A percentile compares a stretch with the other conserved stretches of the same genome.
phyloP scores from a whole-genome alignment of 768 basidiomycete species.

The Udeniomyces megalosporus region DNA sequence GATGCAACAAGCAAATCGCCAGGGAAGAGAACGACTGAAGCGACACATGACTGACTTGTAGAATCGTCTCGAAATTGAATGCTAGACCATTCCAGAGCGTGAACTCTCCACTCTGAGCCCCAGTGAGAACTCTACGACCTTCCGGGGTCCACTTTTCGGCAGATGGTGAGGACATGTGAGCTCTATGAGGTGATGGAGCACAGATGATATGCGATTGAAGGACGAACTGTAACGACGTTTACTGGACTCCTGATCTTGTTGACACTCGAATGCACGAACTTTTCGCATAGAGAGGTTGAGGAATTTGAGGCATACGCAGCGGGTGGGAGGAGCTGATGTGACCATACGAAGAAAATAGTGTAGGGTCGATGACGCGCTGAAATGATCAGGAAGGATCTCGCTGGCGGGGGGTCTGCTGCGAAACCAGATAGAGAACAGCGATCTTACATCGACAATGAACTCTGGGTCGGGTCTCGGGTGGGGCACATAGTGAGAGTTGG shows the following conservation, averaged over 20 bases:
- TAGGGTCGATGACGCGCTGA: no score
- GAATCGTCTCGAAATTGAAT: constrained; percentile 98
- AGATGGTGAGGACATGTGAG: no score
- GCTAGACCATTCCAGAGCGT: constrained; percentile 98
- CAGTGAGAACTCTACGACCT: constrained; percentile 78
- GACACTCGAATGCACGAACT: constrained; percentile 94
- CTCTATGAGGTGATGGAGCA: no score
- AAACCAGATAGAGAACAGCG: constrained; percentile 28
- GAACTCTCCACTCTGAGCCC: constrained; percentile 92
- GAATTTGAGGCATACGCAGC: constrained; percentile 80
- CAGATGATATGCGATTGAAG: neutral
- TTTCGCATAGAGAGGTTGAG: constrained; percentile 86
- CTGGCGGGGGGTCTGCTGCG: no score
- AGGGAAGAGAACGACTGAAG: neutral
- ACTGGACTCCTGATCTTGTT: constrained; percentile 98
- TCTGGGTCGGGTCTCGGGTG: constrained; percentile 10
- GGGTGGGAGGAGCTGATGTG: constrained; percentile 78
- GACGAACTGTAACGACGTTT: constrained; percentile 75
- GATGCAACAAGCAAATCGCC: no score
- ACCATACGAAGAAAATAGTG: no score
- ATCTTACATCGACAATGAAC: constrained; percentile 56
- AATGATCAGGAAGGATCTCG: no score
- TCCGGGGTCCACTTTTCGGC: constrained; percentile 81
- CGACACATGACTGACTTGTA: constrained; percentile 40
- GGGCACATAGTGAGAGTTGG: constrained; percentile 48